Conservation (phyloP, 2,329 filamentous ascomycete genomes). For the Tolypocladium pustulatum region DNA sequence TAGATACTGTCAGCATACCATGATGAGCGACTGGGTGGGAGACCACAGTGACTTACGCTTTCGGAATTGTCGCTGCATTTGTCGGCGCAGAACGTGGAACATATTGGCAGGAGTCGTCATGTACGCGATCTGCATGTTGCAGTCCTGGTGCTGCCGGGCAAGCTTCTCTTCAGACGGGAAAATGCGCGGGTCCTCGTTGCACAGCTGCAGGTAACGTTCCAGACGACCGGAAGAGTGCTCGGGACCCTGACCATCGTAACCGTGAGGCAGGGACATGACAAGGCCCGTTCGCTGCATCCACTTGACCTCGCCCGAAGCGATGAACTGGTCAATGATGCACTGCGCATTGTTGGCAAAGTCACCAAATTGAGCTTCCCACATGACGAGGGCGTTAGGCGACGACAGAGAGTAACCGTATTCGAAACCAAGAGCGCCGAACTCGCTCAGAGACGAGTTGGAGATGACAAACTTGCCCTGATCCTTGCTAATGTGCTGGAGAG, state of each 20-base stretch:
- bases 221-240: conserved; percentile 97
- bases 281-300: conserved; percentile 98
- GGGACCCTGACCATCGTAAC: conserved; percentile 95
- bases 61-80: conserved; percentile 98
- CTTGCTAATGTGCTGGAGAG: conserved; percentile 77
- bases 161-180: conserved; percentile 86
- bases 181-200: conserved; percentile 91
- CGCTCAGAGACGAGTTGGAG: conserved; percentile 79
- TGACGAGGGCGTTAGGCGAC: conserved; percentile 91
- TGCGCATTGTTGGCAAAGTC: conserved; percentile 99
- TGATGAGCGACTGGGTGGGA: neutral
- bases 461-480: conserved; percentile 96
- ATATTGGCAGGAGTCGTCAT: conserved; percentile 94
- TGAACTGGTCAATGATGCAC: conserved; percentile 97
- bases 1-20: neutral
- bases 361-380: conserved; percentile 99
- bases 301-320: conserved; percentile 94
- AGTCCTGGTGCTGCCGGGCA: conserved; percentile 95
- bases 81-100: conserved; percentile 92
- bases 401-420: conserved; percentile 98
- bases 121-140: conserved; percentile 98
- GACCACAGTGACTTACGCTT: conserved; percentile 61
- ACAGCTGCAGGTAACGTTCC: conserved; percentile 93
- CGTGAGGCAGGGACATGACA: conserved; percentile 92
- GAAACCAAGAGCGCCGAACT: conserved; percentile 73